Conservation (phyloP, 345 rosid species). For the Punica granatum region DNA sequence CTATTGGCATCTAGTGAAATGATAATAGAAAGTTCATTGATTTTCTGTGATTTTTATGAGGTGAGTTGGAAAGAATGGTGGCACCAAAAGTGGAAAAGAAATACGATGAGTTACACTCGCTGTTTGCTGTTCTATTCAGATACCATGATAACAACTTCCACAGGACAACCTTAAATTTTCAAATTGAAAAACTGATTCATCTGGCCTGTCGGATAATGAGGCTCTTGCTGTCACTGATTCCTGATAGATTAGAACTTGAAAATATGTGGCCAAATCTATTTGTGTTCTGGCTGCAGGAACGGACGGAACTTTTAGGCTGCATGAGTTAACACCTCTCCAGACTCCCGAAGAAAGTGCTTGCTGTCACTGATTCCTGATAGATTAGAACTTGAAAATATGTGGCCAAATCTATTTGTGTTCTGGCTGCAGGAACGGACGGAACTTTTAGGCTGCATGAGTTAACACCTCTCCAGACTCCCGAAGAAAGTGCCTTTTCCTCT, state of each 20-base stretch:
- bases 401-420: not conserved
- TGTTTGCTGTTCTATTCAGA: not conserved
- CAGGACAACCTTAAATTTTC: not conserved
- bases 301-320: slow-evolving; percentile 15
- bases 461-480: not conserved
- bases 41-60: not conserved
- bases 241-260: not conserved
- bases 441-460: slow-evolving; percentile 7
- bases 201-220: not conserved
- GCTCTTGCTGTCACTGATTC: not conserved
- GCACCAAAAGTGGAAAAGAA: not conserved
- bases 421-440: slow-evolving; percentile 16
- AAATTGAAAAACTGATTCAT: no score
- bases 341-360: slow-evolving; percentile 1
- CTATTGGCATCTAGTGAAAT: not conserved
- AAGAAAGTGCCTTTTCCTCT: not conserved
- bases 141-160: not conserved
- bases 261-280: not conserved
- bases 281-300: slow-evolving; percentile 10
- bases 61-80: not conserved
- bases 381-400: not conserved
- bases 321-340: not conserved
- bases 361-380: not conserved
- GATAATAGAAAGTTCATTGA: not conserved
- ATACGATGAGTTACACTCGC: not conserved